Conservation (phyloP, 2,329 filamentous ascomycete species). For the Tolypocladium endophyticum region DNA sequence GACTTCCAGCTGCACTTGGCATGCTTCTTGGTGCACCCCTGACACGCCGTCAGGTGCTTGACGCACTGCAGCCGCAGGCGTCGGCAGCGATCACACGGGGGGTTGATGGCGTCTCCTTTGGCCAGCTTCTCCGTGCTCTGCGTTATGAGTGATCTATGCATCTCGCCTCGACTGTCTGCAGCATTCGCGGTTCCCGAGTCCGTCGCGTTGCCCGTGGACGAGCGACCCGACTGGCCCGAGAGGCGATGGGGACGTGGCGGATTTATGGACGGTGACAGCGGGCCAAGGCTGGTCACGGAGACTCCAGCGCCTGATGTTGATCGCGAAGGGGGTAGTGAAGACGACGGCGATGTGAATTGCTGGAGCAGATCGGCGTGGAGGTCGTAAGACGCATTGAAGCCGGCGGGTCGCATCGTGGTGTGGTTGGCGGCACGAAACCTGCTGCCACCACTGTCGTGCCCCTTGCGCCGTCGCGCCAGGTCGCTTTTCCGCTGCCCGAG, state of each 20-base stretch:
- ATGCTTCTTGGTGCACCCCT: conserved; percentile 83
- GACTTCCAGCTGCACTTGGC: conserved; percentile 81
- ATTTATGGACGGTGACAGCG: conserved; percentile 15
- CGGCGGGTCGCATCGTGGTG: conserved; percentile 13
- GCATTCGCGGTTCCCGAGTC: conserved; percentile 12
- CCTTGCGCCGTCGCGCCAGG: conserved; percentile 15
- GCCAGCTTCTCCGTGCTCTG: conserved; percentile 64
- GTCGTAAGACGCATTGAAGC: conserved; percentile 27
- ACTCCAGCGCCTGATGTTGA: conserved; percentile 16
- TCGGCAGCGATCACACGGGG: conserved; percentile 75
- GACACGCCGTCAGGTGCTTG: conserved; percentile 78
- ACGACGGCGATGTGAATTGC: conserved; percentile 30
- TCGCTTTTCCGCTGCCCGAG: conserved; percentile 31
- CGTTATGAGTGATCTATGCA: conserved; percentile 49
- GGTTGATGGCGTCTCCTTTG: conserved; percentile 65
- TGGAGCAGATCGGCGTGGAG: conserved; percentile 45
- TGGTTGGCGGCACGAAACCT: conserved; percentile 25
- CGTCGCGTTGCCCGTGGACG: conserved; percentile 10
- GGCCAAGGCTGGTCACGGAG: conserved; percentile 11
- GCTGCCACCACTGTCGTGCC: conserved; percentile 21
- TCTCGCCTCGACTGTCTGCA: conserved; percentile 17
- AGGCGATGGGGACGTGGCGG: conserved; percentile 10
- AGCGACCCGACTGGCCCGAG: conserved; percentile 4
- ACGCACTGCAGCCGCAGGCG: conserved; percentile 71
- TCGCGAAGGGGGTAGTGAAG: conserved; percentile 13